Evolutionary conservation across 2,329 filamentous ascomycete species (phyloP), one percentile per base, ranked within the genome.

Genomic region (Pestalotiopsis sp.): DNA sequence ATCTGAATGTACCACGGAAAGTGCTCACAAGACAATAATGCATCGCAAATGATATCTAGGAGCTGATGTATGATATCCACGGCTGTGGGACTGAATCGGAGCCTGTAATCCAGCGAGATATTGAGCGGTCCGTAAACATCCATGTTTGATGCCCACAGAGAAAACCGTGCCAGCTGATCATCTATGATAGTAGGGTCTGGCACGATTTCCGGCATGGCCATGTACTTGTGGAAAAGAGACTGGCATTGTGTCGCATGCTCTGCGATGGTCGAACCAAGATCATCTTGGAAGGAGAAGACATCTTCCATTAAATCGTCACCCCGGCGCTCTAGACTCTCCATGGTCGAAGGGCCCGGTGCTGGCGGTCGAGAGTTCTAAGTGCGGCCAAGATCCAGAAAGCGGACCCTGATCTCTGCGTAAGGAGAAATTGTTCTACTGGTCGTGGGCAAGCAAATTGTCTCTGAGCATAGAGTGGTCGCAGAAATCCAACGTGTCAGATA

Each of bases 51-150:
- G 61, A 75, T 52, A 65, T 73, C 68, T 45, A 75, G 59, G 64
- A 75, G 73, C 66, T 74, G 70, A 70, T 75, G 73, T 67, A 75
- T 75, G 61, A 75, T 75, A 11, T 74, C 74, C 68, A 59, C 71
- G 27, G 65, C 70, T 65, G 61, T 73, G 63, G 74, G 74, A 73
- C 75, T 77, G 72, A 70, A 77, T 73, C 75, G 64, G 60, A 77
- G 75, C 68, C 75, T 72, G 71, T 76, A 77, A 66, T 77, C 75
- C 69, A 77, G 58, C 71, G 75, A 77, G 60, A 77, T 71, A 66
- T 77, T 75, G 68, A 69, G 73, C 66, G 75, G 72, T 59, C 75
- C 74, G 61, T 69, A 75, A 63, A 75, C 74, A 69, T 75, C 74
- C 74, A 74, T 75, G 66, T 75, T 74, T 70, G 73, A 75, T 72